Base-by-base conservation (phyloP, 164 flowering plant species). In the Tinospora cordifolia region DNA sequence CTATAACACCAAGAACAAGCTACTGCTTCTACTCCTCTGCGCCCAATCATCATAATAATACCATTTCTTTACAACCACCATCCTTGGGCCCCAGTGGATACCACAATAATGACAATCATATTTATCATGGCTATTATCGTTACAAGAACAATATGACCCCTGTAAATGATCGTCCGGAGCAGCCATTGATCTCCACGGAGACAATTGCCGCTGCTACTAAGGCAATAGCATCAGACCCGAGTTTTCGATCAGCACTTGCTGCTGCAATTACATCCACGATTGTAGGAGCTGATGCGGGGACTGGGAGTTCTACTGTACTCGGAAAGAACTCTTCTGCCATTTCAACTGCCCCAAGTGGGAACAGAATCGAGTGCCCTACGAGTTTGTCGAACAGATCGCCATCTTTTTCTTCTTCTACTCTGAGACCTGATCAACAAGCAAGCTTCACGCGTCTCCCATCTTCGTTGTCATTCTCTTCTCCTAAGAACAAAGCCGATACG, bases 211-310 rank as follows among this genome's bases (percentile, higher is more conserved):
- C 96, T 2, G 93, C 97, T 6, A 88, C 92, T 0, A 93, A 90
- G 78, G 98, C 87, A 4, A 84, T 93, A 66, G 84, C 97, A 14
- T 80, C 93, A 0, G 91, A 93, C 80, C 97, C 98, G 0, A 88
- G 77, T 75, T 91, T 93, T 73, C 89, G 85, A 47, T 84, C 96
- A 0, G 98, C 87, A 11, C 69, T 93, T 63, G 92, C 82, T 8
- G 87, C 89, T 8, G 97, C 96, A 10, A 82, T 93, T n/a, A 65
- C 94, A 3, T 85, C 36, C 36, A 30, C 94, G 0, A 82, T 93
- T 36, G 91, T 93, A 0, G 75, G 83, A 13, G 26, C n/a, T 17
- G 70, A 74, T 38, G 82, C 82, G 3, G 27, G n/a, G 5, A 75
- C 59, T 0, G 70, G 46, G 30, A 59, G 19, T 8, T 19, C 65